Conservation (phyloP, 371 early-diverging fungal species). For the Mortierella sp. region DNA sequence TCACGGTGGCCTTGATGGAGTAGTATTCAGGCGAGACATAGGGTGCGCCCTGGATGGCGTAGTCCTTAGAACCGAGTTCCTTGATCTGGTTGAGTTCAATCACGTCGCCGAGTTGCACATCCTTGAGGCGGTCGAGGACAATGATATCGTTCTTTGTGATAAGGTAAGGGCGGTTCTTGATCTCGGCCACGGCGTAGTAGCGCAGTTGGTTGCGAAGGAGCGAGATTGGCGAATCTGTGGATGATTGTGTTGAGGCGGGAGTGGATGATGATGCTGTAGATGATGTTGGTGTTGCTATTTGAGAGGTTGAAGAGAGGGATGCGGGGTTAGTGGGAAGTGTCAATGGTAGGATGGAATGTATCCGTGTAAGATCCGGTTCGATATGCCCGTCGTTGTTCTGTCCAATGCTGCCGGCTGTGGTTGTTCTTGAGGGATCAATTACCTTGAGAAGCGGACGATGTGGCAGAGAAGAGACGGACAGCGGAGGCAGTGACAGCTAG, state of each 20-base stretch:
- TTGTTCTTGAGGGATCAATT: background rate
- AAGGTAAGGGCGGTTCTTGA: conserved; percentile 90
- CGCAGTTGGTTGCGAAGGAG: conserved; percentile 70
- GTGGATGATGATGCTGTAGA: conserved; percentile 27
- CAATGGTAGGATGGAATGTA: background rate
- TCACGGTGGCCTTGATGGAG: conserved; percentile 86
- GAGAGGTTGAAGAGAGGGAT: background rate
- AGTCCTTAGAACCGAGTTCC: conserved; percentile 91
- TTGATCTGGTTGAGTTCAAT: conserved; percentile 88
- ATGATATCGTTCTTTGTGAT: conserved; percentile 92
- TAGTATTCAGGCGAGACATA: conserved; percentile 80
- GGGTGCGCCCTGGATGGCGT: conserved; percentile 89
- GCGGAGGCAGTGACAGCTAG: conserved; percentile 29
- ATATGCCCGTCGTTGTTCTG: background rate
- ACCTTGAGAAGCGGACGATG: conserved; percentile 39
- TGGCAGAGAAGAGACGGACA: conserved; percentile 34
- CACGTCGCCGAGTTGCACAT: conserved; percentile 89
- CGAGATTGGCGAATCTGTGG: conserved; percentile 21
- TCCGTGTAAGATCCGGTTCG: background rate
- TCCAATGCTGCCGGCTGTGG: background rate
- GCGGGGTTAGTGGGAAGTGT: background rate
- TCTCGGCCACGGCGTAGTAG: conserved; percentile 90
- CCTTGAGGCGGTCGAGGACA: conserved; percentile 83
- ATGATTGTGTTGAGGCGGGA: conserved; percentile 13
- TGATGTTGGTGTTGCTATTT: conserved; percentile 22